Evolutionary conservation across 306 rosid species (phyloP), one percentile per base, ranked within the genome.

Genomic region (Vigna radiata): DNA sequence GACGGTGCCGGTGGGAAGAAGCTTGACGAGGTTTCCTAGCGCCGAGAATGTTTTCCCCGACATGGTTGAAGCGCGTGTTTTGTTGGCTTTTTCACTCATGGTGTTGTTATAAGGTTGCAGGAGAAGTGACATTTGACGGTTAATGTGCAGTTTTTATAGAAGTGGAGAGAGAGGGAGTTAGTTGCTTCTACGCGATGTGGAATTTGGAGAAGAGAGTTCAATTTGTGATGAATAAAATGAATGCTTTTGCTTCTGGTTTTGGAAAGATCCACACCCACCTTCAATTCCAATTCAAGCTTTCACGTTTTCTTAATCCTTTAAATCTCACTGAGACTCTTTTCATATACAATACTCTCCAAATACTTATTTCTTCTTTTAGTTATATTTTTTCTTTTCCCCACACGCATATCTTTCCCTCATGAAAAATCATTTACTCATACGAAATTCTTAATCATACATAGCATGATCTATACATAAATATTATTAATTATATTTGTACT

Each of bases 1-100:
- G 17, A 92, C 86, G 0, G 98, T 92, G 52, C 96, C 97, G 0
- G 96, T 95, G 0, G 98, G 98, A 46, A 95, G 96, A 77, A 90
- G 88, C 77, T 81, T 87, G 14, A 90, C 81, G 43, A 92, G 88
- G 83, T 86, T 92, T 23, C 95, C 97, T 2, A 81, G 47, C 0
- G 92, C 86, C 4, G 86, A 70, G 2, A 92, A 70, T 39, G 91
- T 72, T 17, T 55, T 83, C 1, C 13, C 9, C 7, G 65, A 8
- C 58, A 77, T 39, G 70, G 1, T 25, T n/a, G 19, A 18, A 2
- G 56, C 11, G 1, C 6, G 15, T 29, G 61, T 46, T 46, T 12
- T 68, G 0, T 12, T 44, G 49, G 76, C 27, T 53, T 5, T 72
- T 4, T 31, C 33, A 39, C 46, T 53, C 72, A 58, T 44, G 15